A percentile compares a stretch with the other conserved stretches of the same genome.
These are phyloP conservation scores for Epichloe sylvatica DNA, from an alignment of 2,329 filamentous ascomycete genomes.

Conservation along the genomic window DNA sequence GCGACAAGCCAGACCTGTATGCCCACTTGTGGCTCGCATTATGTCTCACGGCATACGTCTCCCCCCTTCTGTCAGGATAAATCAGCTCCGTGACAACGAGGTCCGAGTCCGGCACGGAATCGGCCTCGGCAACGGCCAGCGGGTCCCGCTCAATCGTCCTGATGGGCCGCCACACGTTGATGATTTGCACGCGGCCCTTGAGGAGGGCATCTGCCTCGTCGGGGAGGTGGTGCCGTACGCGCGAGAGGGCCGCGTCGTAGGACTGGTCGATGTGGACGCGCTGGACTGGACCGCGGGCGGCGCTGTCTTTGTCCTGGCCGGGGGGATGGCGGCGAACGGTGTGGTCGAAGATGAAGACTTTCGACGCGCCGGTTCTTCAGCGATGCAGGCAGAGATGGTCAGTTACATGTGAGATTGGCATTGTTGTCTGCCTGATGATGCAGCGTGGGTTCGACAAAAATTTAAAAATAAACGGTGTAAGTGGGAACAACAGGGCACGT, in stretches of 20 bases:
- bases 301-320: conserved; percentile 30
- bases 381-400: too few species aligned
- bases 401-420: too few species aligned
- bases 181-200: conserved; percentile 34
- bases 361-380: conserved; percentile 37
- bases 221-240: conserved; percentile 27
- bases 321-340: conserved; percentile 31
- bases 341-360: conserved; percentile 49
- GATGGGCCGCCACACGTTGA: conserved; percentile 41
- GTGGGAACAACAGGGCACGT: conserved; percentile 9
- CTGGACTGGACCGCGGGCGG: conserved; percentile 27
- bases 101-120: conserved; percentile 34
- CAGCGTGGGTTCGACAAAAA: too few species aligned
- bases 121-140: conserved; percentile 37
- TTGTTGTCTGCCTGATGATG: too few species aligned
- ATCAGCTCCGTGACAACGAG: conserved; percentile 35
- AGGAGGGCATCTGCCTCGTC: conserved; percentile 30
- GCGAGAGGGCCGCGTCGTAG: conserved; percentile 28
- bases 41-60: conserved; percentile 33
- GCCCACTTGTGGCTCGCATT: conserved; percentile 34
- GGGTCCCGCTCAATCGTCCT: conserved; percentile 35
- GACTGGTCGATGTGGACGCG: conserved; percentile 45
- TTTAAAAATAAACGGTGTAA: not conserved
- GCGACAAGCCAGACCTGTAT: conserved; percentile 36
- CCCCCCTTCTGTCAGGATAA: conserved; percentile 34